phyloP scores from a whole-genome alignment of 805 yeast species.

The Myxozyma udenii region DNA sequence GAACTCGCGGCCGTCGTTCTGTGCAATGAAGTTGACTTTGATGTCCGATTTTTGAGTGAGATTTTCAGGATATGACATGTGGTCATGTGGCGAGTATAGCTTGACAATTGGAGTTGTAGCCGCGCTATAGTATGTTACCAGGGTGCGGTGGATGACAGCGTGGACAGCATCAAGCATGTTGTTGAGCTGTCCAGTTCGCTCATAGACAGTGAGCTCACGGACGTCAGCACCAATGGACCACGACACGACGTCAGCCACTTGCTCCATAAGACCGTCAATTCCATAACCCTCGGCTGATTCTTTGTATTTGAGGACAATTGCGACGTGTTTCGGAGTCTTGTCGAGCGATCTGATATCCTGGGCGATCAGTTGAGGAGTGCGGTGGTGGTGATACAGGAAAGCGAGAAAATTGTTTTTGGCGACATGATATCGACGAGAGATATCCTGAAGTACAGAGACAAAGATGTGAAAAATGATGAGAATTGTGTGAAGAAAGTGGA shows the following conservation, averaged over 20 bases:
- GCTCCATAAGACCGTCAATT: conserved; percentile 70
- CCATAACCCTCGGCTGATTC: conserved; percentile 88
- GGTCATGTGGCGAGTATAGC: conserved; percentile 17
- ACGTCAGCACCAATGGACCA: conserved; percentile 94
- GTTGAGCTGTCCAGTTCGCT: conserved; percentile 37
- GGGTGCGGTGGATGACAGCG: conserved; percentile 16
- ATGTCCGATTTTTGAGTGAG: conserved; percentile 42
- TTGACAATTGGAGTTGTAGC: conserved; percentile 7
- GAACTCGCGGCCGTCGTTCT: conserved; percentile 83
- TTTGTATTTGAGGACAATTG: conserved; percentile 70
- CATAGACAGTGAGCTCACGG: conserved; percentile 68
- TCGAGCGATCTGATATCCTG: conserved; percentile 69
- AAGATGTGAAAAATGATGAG: conserved; percentile 27
- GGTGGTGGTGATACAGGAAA: conserved; percentile 32
- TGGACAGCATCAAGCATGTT: conserved; percentile 11
- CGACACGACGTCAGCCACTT: conserved; percentile 70
- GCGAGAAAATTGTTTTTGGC: conserved; percentile 27
- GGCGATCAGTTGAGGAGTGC: conserved; percentile 78
- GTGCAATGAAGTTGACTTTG: conserved; percentile 63
- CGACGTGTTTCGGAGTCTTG: conserved; percentile 75
- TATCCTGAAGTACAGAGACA: conserved; percentile 11
- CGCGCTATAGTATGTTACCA: conserved; percentile 21
- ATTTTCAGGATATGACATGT: conserved; percentile 17
- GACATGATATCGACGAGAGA: conserved; percentile 19
- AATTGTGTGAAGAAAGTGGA: conserved; percentile 24